Percentiles rank a stretch among this genome's conserved stretches.
Evolutionary conservation across 768 basidiomycete species (phyloP).

Genomic region (Russula emetica): DNA sequence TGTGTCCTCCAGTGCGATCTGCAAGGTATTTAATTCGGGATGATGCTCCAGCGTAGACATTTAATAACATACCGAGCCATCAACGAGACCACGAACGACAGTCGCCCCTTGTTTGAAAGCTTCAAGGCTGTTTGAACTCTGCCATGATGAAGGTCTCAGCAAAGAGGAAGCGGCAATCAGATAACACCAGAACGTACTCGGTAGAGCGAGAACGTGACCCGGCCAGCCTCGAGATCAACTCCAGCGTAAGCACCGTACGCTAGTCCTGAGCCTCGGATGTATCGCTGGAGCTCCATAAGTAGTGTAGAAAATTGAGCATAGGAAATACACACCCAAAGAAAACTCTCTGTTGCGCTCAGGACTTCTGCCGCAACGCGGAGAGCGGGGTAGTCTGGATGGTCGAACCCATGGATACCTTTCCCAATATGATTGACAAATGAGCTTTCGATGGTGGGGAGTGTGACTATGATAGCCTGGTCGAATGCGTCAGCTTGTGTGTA

Average conservation of each 20-base stretch:
- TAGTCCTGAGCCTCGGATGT: slow-evolving; percentile 89
- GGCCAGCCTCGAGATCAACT: slow-evolving; percentile 72
- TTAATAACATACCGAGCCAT: slow-evolving; percentile 62
- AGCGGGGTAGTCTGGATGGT: slow-evolving; percentile 81
- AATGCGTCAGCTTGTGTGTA: slow-evolving; percentile 5
- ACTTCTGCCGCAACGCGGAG: slow-evolving; percentile 80
- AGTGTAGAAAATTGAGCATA: background rate
- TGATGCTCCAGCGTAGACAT: background rate
- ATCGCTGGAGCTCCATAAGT: slow-evolving; percentile 47
- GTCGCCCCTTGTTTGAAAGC: slow-evolving; percentile 78
- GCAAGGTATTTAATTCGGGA: slow-evolving; percentile 13
- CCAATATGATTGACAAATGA: slow-evolving; percentile 77
- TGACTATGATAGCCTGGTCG: slow-evolving; percentile 75
- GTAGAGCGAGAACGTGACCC: slow-evolving; percentile 72
- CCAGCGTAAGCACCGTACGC: slow-evolving; percentile 86
- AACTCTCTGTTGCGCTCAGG: slow-evolving; percentile 91
- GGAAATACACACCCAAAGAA: slow-evolving; percentile 67
- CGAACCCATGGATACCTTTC: slow-evolving; percentile 73
- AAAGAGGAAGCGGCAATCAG: background rate
- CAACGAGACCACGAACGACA: slow-evolving; percentile 72
- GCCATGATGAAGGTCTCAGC: slow-evolving; percentile 18
- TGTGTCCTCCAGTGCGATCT: slow-evolving; percentile 79
- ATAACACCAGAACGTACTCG: slow-evolving; percentile 46
- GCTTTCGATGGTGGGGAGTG: slow-evolving; percentile 92
- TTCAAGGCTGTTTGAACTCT: slow-evolving; percentile 76